Evolutionary conservation across 495 filamentous ascomycete genomes (phyloP).

Genomic region (Diplogelasinospora grovesii): DNA sequence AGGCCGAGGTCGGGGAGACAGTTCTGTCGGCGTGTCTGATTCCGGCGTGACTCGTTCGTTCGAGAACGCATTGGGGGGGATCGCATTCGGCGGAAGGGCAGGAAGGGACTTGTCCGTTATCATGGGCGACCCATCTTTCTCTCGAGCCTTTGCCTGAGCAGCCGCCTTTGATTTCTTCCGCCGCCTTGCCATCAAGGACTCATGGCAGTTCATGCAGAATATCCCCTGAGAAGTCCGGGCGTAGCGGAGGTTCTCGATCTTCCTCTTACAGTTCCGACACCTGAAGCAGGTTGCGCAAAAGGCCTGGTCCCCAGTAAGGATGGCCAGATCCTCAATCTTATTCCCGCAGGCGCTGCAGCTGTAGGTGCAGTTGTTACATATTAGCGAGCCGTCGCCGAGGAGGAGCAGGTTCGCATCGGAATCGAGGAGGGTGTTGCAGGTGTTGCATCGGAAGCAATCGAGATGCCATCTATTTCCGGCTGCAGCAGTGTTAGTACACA

Average conservation of each 20-base stretch:
- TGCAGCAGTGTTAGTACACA: slow-evolving; percentile 30
- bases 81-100: slow-evolving; percentile 73
- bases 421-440: slow-evolving; percentile 89
- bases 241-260: slow-evolving; percentile 98
- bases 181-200: slow-evolving; percentile 93
- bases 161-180: slow-evolving; percentile 77
- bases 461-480: slow-evolving; percentile 99
- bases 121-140: slow-evolving; percentile 54
- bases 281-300: slow-evolving; percentile 97
- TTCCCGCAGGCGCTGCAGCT: slow-evolving; percentile 95
- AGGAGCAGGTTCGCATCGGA: slow-evolving; percentile 97
- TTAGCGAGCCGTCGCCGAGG: slow-evolving; percentile 93
- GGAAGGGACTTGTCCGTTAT: slow-evolving; percentile 91
- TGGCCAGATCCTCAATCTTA: slow-evolving; percentile 98
- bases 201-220: slow-evolving; percentile 99
- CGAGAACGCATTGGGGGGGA: slow-evolving; percentile 52
- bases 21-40: slow-evolving; percentile 67
- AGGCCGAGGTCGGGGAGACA: slow-evolving; percentile 57
- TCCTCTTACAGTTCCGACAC: slow-evolving; percentile 95
- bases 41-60: slow-evolving; percentile 68
- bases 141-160: slow-evolving; percentile 51
- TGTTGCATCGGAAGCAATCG: slow-evolving; percentile 98
- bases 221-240: slow-evolving; percentile 96
- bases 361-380: slow-evolving; percentile 99
- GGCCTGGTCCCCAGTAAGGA: slow-evolving; percentile 97